Base-by-base conservation (phyloP, 2,329 filamentous ascomycete species). In the Xylariaceae sp. region DNA sequence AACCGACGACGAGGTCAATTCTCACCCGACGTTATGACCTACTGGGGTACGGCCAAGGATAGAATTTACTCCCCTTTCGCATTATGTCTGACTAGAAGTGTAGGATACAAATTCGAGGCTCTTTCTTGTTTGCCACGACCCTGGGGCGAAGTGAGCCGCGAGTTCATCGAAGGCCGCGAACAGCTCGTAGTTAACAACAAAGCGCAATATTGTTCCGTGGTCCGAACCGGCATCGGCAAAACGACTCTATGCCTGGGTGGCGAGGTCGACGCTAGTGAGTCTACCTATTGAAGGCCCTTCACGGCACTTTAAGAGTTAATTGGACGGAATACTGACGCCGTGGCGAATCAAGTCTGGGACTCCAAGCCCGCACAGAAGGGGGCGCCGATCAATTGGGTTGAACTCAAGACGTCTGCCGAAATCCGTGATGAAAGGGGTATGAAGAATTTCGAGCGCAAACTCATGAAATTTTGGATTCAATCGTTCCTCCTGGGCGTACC, bases 71-170 rank as follows among this genome's bases (percentile, higher is more conserved):
- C 11, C 8, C n/a, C 29, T 34, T 39, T 26, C 19, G 3, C 43
- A 39, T 4, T 5, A 19, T 39, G 9, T 5, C 35, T 51, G 44
- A 56, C 55, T 56, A 44, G 50, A 50, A 35, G 7, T 32, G n/a
- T 60, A 92, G 89, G 92, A 37, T 99, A 99, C 75, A 99, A 99
- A 69, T 99, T 99, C 65, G 94, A 99, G 71, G 88, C 89, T 0
- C 72, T 99, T 1, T 84, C 86, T 5, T 85, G 94, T 1, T 74
- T 97, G 3, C 85, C 89, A 2, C 74, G 78, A 2, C 80, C 86
- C 0, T 96, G 91, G 85, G 84, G 80, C 51, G 81, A 87, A 54
- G 86, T 83, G 0, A 75, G 84, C 0, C 82, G 89, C 53, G 85
- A 88, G 1, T 83, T 85, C 55, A 96, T 99, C 59, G 91, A 96